These are phyloP conservation scores for Leishmania tarentolae DNA, from an alignment of 208 protist species.

Conservation along the genomic window DNA sequence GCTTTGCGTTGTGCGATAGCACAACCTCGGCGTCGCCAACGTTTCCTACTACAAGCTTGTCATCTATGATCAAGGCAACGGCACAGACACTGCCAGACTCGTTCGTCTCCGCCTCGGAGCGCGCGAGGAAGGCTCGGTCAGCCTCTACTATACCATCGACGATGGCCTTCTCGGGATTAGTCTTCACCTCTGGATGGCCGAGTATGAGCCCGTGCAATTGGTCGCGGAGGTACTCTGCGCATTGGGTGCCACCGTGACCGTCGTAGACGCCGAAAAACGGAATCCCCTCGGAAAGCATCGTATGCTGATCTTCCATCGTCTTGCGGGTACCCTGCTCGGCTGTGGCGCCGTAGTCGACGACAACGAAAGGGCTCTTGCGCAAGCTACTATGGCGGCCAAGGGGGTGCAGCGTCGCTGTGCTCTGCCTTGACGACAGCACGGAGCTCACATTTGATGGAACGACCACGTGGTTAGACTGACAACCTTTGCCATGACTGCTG, in stretches of 20 bases:
- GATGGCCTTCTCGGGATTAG: conserved; percentile 73
- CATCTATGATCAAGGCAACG: conserved; percentile 82
- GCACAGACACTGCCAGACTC: conserved; percentile 88
- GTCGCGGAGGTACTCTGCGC: conserved; percentile 83
- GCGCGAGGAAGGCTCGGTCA: conserved; percentile 61
- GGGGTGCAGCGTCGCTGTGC: conserved; percentile 12
- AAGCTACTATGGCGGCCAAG: conserved; percentile 33
- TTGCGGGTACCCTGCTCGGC: conserved; percentile 81
- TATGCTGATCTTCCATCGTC: conserved; percentile 92
- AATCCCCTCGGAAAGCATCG: conserved; percentile 77
- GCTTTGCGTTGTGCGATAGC: conserved; percentile 68
- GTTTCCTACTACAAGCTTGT: conserved; percentile 86
- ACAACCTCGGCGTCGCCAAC: conserved; percentile 90
- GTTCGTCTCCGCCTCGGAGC: conserved; percentile 73
- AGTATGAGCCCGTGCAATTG: conserved; percentile 78
- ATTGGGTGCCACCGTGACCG: conserved; percentile 87
- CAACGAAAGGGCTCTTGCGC: conserved; percentile 51
- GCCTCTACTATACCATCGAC: conserved; percentile 87
- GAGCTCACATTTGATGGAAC: conserved; percentile 7
- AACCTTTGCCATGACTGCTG: not conserved
- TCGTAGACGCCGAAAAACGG: conserved; percentile 92
- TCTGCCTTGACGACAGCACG: conserved; percentile 14
- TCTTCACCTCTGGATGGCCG: conserved; percentile 58
- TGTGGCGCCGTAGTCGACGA: conserved; percentile 80
- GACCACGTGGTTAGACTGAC: not conserved